Conservation (phyloP, 805 yeast genomes). For the Candida jianshihensis region DNA sequence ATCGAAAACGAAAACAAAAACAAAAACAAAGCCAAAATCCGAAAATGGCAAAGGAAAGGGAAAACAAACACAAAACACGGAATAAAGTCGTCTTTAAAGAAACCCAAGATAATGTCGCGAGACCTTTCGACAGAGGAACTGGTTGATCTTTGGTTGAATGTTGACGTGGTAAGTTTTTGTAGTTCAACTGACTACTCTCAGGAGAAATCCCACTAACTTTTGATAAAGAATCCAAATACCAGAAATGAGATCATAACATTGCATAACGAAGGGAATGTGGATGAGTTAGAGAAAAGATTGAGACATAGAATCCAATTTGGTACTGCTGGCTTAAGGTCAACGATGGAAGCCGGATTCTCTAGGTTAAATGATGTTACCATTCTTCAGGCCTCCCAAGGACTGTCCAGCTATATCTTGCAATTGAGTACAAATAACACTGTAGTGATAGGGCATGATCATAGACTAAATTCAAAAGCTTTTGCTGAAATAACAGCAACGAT, state of each 20-base stretch:
- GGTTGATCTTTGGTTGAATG: slow-evolving; percentile 31
- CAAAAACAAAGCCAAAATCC: no score
- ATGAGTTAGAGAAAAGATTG: slow-evolving; percentile 45
- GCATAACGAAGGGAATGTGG: slow-evolving; percentile 29
- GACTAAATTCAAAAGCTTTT: slow-evolving; percentile 71
- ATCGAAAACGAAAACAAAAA: no score
- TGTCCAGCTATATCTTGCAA: slow-evolving; percentile 43
- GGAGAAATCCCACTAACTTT: background rate
- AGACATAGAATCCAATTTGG: slow-evolving; percentile 72
- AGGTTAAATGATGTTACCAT: slow-evolving; percentile 88
- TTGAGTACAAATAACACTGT: slow-evolving; percentile 31
- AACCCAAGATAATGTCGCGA: no score
- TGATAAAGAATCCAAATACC: slow-evolving; percentile 33
- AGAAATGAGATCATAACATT: slow-evolving; percentile 47
- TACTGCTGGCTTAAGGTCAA: slow-evolving; percentile 85
- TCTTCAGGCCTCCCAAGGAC: slow-evolving; percentile 83
- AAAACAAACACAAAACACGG: no score
- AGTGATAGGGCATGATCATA: slow-evolving; percentile 89
- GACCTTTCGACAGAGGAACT: slow-evolving; percentile 12
- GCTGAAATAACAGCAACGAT: slow-evolving; percentile 76
- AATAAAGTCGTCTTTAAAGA: no score
- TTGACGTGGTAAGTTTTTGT: slow-evolving; percentile 22
- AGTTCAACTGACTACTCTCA: background rate
- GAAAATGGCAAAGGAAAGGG: no score
- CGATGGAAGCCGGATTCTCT: slow-evolving; percentile 86